phyloP scores from a whole-genome alignment of 305 asterid genomes.

The Fraxinus sp. region DNA sequence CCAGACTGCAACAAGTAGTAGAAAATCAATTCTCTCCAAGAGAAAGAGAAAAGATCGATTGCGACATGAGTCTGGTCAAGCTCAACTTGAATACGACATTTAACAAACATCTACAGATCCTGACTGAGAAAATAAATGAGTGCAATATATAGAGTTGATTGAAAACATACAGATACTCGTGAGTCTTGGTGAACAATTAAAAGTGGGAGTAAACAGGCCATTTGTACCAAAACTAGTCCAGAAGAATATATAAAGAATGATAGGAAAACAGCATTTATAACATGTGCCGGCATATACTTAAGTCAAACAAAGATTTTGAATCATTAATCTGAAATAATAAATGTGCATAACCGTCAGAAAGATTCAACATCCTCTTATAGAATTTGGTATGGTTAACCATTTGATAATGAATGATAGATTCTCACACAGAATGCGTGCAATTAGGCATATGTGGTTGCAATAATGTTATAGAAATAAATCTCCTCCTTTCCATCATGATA shows the following conservation, averaged over 20 bases:
- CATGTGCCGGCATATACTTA: neutral
- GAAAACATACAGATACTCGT: neutral
- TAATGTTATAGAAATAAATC: neutral
- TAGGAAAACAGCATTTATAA: neutral
- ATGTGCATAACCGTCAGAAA: neutral
- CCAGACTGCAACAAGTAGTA: conserved; percentile 72
- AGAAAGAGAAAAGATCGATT: neutral
- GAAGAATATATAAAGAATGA: neutral
- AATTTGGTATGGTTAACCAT: neutral
- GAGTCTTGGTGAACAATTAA: neutral
- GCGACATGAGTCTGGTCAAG: conserved; percentile 8
- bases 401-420: neutral
- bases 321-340: conserved; percentile 1
- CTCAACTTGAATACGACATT: conserved; percentile 7
- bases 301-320: neutral
- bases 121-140: conserved; percentile 18
- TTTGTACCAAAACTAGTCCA: neutral
- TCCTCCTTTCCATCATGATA: conserved; percentile 8
- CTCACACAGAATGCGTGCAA: neutral
- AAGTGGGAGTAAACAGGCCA: neutral
- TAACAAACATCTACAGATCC: neutral
- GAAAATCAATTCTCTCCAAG: conserved; percentile 24
- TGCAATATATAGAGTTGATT: conserved; percentile 1
- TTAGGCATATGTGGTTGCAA: neutral
- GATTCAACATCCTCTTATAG: neutral